A percentile compares a stretch with the other conserved stretches of the same genome.
Conservation (phyloP, 1,284 basidiomycete genomes). For the Trichosporon faecale region DNA sequence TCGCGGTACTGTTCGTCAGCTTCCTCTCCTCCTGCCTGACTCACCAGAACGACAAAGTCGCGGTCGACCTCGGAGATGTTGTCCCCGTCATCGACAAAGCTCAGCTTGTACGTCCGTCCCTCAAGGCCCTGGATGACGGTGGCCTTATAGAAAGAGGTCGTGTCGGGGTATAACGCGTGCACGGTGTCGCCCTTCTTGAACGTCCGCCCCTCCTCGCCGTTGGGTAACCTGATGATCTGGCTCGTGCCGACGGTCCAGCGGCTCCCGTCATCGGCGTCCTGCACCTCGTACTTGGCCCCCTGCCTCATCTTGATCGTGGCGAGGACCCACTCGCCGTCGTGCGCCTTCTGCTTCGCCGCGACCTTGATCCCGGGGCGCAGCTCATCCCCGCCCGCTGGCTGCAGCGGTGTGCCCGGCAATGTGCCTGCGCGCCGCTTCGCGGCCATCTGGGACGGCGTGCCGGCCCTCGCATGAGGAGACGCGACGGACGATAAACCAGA, state of each 20-base stretch:
- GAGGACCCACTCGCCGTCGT: constrained; percentile 52
- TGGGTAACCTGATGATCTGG: constrained; percentile 54
- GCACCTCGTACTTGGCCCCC: constrained; percentile 48
- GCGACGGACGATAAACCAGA: constrained; percentile 22
- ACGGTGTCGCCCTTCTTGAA: constrained; percentile 50
- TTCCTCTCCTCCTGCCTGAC: constrained; percentile 17
- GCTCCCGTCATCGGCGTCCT: constrained; percentile 45
- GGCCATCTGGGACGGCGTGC: constrained; percentile 18
- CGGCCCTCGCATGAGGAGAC: constrained; percentile 19
- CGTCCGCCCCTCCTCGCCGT: constrained; percentile 34
- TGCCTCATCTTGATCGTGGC: constrained; percentile 51
- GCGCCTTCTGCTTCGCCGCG: constrained; percentile 20
- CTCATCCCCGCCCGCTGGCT: constrained; percentile 51
- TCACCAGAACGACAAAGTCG: constrained; percentile 44
- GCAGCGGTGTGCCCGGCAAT: constrained; percentile 21
- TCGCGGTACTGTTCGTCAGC: background rate
- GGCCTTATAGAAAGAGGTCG: constrained; percentile 56
- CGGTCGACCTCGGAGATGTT: constrained; percentile 41
- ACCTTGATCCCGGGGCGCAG: constrained; percentile 48
- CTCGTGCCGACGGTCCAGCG: constrained; percentile 53
- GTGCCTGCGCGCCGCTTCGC: constrained; percentile 14
- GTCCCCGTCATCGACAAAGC: constrained; percentile 50
- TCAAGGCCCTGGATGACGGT: constrained; percentile 38
- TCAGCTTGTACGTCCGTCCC: constrained; percentile 35
- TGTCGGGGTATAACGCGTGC: constrained; percentile 56